Percentiles rank a stretch among this genome's conserved stretches.
Conservation (phyloP, 805 yeast genomes). For the Debaryomyces tyrocola region DNA sequence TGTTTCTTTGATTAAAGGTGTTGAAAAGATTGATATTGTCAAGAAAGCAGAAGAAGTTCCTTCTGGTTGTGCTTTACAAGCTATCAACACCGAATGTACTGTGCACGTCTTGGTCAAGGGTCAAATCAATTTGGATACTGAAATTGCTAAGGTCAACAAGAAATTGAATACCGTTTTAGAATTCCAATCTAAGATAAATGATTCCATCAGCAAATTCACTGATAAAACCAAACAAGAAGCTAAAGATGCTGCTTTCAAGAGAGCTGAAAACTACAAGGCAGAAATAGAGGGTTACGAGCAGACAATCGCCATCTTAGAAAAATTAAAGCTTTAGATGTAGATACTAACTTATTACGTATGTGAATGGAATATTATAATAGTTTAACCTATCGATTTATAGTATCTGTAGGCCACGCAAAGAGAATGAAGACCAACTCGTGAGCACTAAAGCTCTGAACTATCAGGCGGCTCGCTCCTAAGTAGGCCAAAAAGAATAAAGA, state of each 20-base stretch:
- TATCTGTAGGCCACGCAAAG: too few relatives aligned
- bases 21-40: slow-evolving; percentile 70
- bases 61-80: slow-evolving; percentile 83
- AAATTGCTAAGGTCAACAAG: slow-evolving; percentile 77
- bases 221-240: slow-evolving; percentile 83
- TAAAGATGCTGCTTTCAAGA: slow-evolving; percentile 68
- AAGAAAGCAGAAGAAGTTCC: slow-evolving; percentile 60
- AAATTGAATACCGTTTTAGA: slow-evolving; percentile 69
- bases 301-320: slow-evolving; percentile 81
- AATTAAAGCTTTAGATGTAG: slow-evolving; percentile 51
- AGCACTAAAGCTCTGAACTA: too few relatives aligned
- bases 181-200: slow-evolving; percentile 61
- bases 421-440: too few relatives aligned
- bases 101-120: slow-evolving; percentile 95
- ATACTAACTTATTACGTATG: not conserved
- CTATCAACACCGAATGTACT: slow-evolving; percentile 76
- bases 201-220: slow-evolving; percentile 78
- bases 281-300: slow-evolving; percentile 89
- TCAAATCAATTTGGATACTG: slow-evolving; percentile 88
- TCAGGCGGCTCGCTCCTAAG: too few relatives aligned
- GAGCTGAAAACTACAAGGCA: slow-evolving; percentile 70
- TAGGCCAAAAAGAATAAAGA: too few relatives aligned
- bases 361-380: not conserved
- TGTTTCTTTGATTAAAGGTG: slow-evolving; percentile 88
- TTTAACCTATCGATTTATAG: too few relatives aligned